These are phyloP conservation scores for Seiridium cupressi DNA, from an alignment of 2,329 filamentous ascomycete genomes.

Conservation along the genomic window DNA sequence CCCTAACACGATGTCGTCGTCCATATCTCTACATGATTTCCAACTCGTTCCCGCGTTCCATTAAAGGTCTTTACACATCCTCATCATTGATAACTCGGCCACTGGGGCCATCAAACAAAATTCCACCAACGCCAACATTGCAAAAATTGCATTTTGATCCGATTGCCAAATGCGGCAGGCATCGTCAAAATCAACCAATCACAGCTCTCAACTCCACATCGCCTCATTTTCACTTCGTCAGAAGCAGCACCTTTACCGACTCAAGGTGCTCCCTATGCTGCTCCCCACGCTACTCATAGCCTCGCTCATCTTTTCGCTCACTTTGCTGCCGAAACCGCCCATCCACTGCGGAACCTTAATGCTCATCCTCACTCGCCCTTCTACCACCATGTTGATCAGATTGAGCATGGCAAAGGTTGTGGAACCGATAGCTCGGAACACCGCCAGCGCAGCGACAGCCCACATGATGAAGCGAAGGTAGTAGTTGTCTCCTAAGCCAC, in stretches of 20 bases:
- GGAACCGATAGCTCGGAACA: slow-evolving; percentile 83
- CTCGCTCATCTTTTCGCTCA: slow-evolving; percentile 41
- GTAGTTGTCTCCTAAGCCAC: slow-evolving; percentile 74
- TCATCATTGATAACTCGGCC: not conserved
- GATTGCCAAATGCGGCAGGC: not conserved
- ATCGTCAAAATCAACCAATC: not conserved
- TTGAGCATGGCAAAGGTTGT: slow-evolving; percentile 83
- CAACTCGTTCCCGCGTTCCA: not conserved
- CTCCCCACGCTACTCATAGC: slow-evolving; percentile 50
- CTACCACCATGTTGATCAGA: slow-evolving; percentile 77
- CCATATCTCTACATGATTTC: slow-evolving; percentile 5
- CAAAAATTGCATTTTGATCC: not conserved
- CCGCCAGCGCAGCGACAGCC: slow-evolving; percentile 80
- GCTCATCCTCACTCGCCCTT: slow-evolving; percentile 70
- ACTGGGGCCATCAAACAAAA: not conserved
- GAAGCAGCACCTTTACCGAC: slow-evolving; percentile 17
- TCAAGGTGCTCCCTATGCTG: slow-evolving; percentile 44
- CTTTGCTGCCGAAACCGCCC: slow-evolving; percentile 44
- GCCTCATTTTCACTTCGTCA: not conserved
- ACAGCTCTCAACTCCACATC: not conserved
- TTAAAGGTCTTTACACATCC: not conserved
- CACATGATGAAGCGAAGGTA: slow-evolving; percentile 94
- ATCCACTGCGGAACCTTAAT: slow-evolving; percentile 48
- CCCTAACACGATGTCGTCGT: not conserved
- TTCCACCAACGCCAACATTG: not conserved